Evolutionary conservation across 1,284 basidiomycete species (phyloP).

Genomic region (Amylostereum areolatum): DNA sequence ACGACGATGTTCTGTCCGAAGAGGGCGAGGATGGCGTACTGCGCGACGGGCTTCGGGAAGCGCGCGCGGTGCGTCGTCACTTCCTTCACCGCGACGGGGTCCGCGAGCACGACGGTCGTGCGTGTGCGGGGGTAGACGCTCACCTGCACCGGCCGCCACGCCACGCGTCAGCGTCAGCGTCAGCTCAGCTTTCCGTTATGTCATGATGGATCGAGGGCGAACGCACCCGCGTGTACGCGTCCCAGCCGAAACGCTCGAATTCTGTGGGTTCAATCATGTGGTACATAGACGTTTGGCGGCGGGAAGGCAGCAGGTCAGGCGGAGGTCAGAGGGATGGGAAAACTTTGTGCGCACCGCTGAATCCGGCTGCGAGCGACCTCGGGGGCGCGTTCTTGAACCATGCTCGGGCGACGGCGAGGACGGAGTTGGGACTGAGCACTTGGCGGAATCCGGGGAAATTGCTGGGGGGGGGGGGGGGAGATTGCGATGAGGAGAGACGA

Average conservation of each 20-base stretch:
- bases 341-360: neutral
- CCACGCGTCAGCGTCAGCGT: too few species aligned
- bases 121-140: slow-evolving; percentile 2
- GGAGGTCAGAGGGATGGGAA: too few species aligned
- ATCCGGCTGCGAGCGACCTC: neutral
- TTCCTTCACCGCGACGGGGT: slow-evolving; percentile 9
- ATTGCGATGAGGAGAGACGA: neutral
- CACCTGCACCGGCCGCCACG: too few species aligned
- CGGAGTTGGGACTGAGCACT: neutral
- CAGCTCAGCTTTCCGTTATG: too few species aligned
- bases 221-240: neutral
- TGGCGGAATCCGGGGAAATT: neutral
- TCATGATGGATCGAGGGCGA: too few species aligned
- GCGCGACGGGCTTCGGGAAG: slow-evolving; percentile 28
- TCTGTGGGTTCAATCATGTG: too few species aligned
- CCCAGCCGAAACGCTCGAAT: neutral
- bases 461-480: neutral
- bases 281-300: too few species aligned
- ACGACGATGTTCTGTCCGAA: slow-evolving; percentile 53
- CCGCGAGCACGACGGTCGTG: slow-evolving; percentile 1
- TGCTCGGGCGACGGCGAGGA: neutral
- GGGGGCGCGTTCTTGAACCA: neutral
- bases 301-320: too few species aligned
- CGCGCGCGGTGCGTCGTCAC: too few species aligned
- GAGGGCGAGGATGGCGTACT: slow-evolving; percentile 26